These are phyloP conservation scores for Russula sp. DNA, from an alignment of 768 basidiomycete genomes.

Conservation along the genomic window DNA sequence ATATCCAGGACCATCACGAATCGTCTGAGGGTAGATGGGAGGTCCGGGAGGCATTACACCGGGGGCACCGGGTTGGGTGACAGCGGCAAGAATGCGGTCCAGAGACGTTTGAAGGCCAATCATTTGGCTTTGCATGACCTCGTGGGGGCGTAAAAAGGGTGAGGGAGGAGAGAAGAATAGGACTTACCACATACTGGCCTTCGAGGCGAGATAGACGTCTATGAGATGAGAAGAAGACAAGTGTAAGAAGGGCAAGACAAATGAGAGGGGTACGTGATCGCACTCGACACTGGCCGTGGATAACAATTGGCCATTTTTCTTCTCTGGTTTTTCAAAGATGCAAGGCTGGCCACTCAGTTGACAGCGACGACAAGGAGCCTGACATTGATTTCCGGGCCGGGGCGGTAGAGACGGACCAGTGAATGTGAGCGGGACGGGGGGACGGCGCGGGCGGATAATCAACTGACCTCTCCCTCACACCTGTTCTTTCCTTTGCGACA, in stretches of 20 bases:
- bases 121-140: conserved; percentile 93
- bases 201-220: conserved; percentile 81
- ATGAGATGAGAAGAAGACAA: conserved; percentile 14
- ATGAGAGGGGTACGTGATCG: conserved; percentile 28
- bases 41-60: conserved; percentile 26
- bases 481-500: conserved; percentile 91
- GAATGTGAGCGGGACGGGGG: conserved; percentile 38
- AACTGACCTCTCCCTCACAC: conserved; percentile 82
- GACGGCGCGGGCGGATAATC: conserved; percentile 21
- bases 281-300: conserved; percentile 69
- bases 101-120: conserved; percentile 89
- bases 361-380: conserved; percentile 90
- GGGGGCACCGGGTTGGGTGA: conserved; percentile 33
- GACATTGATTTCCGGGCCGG: conserved; percentile 39
- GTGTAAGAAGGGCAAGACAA: conserved; percentile 9
- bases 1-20: conserved; percentile 22
- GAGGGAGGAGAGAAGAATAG: background rate
- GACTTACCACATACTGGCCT: conserved; percentile 70
- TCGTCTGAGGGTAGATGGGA: conserved; percentile 20
- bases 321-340: conserved; percentile 87
- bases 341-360: conserved; percentile 74
- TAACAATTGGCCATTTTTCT: conserved; percentile 59
- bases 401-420: conserved; percentile 65
- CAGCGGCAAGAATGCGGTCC: conserved; percentile 69
- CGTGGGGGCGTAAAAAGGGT: conserved; percentile 4